phyloP scores from a whole-genome alignment of 2,329 filamentous ascomycete species.

The Lachnellula subtilissima region DNA sequence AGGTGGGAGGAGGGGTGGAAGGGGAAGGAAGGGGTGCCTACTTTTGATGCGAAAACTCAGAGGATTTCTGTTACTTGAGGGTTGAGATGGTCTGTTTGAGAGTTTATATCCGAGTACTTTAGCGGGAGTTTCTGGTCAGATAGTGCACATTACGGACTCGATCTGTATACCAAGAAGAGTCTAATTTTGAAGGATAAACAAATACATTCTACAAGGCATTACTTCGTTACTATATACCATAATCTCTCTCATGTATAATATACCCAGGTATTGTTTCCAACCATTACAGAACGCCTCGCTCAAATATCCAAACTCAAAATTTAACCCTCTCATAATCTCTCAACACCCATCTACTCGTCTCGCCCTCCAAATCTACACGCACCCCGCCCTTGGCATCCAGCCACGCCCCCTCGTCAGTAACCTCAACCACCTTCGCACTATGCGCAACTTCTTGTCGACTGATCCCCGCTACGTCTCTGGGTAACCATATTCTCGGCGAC shows the following conservation, averaged over 20 bases:
- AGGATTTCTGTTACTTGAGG: not conserved
- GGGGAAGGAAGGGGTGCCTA: not conserved
- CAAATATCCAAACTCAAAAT: slow-evolving; percentile 11
- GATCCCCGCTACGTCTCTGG: slow-evolving; percentile 53
- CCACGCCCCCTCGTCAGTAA: slow-evolving; percentile 55
- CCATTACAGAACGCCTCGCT: not conserved
- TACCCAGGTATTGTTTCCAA: not conserved
- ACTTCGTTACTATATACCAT: not conserved
- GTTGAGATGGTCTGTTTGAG: not conserved
- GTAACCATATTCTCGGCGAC: slow-evolving; percentile 55
- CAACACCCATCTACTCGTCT: slow-evolving; percentile 11
- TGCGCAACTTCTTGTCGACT: slow-evolving; percentile 53
- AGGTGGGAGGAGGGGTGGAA: slow-evolving; percentile 1
- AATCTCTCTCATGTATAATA: not conserved
- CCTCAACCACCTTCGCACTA: slow-evolving; percentile 45
- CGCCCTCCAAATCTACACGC: slow-evolving; percentile 17
- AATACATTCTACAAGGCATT: too few relatives aligned
- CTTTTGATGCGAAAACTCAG: not conserved
- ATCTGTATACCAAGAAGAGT: too few relatives aligned
- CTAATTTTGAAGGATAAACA: too few relatives aligned
- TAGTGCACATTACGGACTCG: too few relatives aligned
- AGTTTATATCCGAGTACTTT: too few relatives aligned
- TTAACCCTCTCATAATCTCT: slow-evolving; percentile 16
- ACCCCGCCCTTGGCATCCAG: slow-evolving; percentile 39
- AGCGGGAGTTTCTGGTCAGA: too few relatives aligned